phyloP scores from a whole-genome alignment of 2,329 filamentous ascomycete species.

The Harringtonia aguacate region DNA sequence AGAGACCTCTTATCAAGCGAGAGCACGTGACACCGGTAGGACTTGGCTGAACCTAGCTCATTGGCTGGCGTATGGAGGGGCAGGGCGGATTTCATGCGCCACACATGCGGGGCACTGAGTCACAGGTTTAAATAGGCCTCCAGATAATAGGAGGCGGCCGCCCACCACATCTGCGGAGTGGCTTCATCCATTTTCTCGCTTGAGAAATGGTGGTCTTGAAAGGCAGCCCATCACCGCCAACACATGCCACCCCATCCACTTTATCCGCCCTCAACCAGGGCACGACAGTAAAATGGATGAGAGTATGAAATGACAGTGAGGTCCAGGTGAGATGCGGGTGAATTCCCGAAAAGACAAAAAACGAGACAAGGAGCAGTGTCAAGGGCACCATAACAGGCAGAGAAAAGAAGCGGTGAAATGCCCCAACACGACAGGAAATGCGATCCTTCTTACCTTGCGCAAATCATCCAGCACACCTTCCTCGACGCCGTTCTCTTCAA shows the following conservation, averaged over 20 bases:
- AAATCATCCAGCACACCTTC: constrained; percentile 78
- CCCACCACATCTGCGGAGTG: not conserved
- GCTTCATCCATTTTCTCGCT: not conserved
- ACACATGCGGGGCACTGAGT: constrained; percentile 14
- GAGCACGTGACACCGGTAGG: not conserved
- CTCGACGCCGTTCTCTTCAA: constrained; percentile 92
- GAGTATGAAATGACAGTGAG: no score
- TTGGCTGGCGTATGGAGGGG: constrained; percentile 1
- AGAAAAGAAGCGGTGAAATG: no score
- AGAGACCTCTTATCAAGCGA: not conserved
- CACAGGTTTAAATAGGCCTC: constrained; percentile 11
- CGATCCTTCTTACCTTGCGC: constrained; percentile 58
- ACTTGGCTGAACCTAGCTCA: no score
- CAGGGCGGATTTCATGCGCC: constrained; percentile 7
- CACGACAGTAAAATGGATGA: no score
- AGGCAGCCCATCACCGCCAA: not conserved
- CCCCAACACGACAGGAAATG: not conserved
- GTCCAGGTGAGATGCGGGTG: no score
- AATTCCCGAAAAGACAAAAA: not conserved
- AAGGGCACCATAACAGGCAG: not conserved
- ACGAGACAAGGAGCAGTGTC: not conserved
- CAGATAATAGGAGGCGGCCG: constrained; percentile 6
- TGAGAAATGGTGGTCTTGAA: not conserved
- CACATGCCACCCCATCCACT: no score
- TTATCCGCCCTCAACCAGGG: no score